phyloP scores from a whole-genome alignment of 345 rosid genomes.

The Rhodamnia argentea region DNA sequence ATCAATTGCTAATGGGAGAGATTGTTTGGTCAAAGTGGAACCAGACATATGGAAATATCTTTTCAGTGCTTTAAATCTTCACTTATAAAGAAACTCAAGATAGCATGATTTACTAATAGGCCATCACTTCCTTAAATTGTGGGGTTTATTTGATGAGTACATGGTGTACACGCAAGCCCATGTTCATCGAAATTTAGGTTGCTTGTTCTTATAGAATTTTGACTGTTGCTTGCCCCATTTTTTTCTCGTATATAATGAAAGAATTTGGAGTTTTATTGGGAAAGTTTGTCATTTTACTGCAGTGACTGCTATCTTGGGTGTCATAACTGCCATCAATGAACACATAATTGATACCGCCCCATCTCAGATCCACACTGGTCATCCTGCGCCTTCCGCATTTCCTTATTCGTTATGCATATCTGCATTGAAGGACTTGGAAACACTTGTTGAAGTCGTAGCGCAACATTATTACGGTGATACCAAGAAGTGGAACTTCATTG shows the following conservation, averaged over 20 bases:
- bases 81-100: background rate
- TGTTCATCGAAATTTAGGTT: background rate
- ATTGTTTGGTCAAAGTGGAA: background rate
- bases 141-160: background rate
- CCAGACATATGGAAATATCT: background rate
- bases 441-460: constrained; percentile 81
- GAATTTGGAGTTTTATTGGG: constrained; percentile 5
- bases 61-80: background rate
- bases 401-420: constrained; percentile 73
- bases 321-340: constrained; percentile 74
- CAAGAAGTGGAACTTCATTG: constrained; percentile 84
- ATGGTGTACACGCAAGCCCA: background rate
- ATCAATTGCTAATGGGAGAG: background rate
- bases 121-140: background rate
- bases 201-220: background rate
- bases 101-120: background rate
- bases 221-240: background rate
- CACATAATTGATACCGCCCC: constrained; percentile 74
- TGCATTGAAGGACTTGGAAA: constrained; percentile 75
- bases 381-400: constrained; percentile 32
- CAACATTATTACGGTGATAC: constrained; percentile 69
- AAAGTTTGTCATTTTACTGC: constrained; percentile 24
- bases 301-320: constrained; percentile 80
- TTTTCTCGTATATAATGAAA: background rate
- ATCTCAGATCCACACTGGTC: constrained; percentile 16